These are phyloP conservation scores for Conoideocrella luteorostrata DNA, from an alignment of 2,329 filamentous ascomycete genomes.

Conservation along the genomic window DNA sequence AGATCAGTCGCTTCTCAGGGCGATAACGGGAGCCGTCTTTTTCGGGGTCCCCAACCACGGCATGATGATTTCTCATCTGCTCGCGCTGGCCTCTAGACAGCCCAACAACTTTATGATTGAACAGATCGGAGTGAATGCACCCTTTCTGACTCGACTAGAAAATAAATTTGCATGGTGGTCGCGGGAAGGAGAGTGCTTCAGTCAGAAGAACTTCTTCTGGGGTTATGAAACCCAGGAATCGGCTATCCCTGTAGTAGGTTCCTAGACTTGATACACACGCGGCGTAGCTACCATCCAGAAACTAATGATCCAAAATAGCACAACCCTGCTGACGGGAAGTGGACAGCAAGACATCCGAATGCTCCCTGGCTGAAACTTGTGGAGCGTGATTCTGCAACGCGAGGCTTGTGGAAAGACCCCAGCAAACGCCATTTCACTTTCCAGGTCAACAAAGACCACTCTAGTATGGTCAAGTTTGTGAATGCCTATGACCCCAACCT, in stretches of 20 bases:
- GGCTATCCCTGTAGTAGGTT: not conserved
- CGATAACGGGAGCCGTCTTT: not conserved
- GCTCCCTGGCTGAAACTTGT: too few relatives aligned
- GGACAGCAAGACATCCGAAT: too few relatives aligned
- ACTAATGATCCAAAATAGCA: too few relatives aligned
- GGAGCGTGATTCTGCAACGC: not conserved
- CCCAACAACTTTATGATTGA: not conserved
- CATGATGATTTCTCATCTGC: not conserved
- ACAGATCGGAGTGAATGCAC: not conserved
- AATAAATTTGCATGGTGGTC: too few relatives aligned
- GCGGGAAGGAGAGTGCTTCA: not conserved
- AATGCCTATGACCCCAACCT: too few relatives aligned
- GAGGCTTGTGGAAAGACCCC: too few relatives aligned
- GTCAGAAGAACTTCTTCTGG: conserved; percentile 4
- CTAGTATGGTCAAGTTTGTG: not conserved
- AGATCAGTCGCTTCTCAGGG: not conserved
- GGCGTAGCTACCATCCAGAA: too few relatives aligned
- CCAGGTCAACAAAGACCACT: not conserved
- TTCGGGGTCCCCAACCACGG: not conserved
- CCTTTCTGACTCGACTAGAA: not conserved
- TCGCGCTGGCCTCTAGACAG: not conserved
- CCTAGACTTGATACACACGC: too few relatives aligned
- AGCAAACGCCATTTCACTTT: not conserved
- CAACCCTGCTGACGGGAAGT: too few relatives aligned
- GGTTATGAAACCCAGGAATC: conserved; percentile 6